phyloP scores from a whole-genome alignment of 306 rosid genomes.

The Acmispon strigosus region DNA sequence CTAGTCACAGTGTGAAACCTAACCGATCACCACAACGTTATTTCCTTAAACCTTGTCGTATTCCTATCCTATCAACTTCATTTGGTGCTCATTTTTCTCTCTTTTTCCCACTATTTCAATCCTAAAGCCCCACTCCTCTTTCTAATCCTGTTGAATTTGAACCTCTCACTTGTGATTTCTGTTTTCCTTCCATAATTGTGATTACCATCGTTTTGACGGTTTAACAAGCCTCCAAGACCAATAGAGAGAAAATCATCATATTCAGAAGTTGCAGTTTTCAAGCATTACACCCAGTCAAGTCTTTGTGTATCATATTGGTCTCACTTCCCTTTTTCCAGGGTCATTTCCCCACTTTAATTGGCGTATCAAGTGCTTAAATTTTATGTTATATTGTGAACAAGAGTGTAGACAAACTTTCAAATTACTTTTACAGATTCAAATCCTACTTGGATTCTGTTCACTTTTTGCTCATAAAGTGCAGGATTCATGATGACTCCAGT shows the following conservation, averaged over 20 bases:
- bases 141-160: conserved; percentile 2
- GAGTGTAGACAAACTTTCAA: background rate
- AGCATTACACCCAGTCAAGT: background rate
- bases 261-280: too few relatives aligned
- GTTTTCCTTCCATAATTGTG: background rate
- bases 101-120: conserved; percentile 4
- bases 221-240: background rate
- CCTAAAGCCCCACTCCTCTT: background rate
- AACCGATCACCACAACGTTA: background rate
- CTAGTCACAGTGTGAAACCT: conserved; percentile 29
- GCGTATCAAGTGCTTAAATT: conserved; percentile 9
- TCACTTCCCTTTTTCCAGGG: too few relatives aligned
- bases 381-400: background rate
- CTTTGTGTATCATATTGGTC: background rate
- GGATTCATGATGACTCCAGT: background rate
- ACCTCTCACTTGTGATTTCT: background rate
- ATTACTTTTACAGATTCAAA: background rate
- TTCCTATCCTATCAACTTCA: background rate
- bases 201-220: background rate
- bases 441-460: background rate
- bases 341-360: background rate
- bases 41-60: background rate
- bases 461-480: background rate
- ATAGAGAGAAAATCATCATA: background rate
- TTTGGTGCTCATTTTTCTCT: background rate